Base-by-base conservation (phyloP, 2,329 filamentous ascomycete genomes). In the Neofusicoccum parvum region DNA sequence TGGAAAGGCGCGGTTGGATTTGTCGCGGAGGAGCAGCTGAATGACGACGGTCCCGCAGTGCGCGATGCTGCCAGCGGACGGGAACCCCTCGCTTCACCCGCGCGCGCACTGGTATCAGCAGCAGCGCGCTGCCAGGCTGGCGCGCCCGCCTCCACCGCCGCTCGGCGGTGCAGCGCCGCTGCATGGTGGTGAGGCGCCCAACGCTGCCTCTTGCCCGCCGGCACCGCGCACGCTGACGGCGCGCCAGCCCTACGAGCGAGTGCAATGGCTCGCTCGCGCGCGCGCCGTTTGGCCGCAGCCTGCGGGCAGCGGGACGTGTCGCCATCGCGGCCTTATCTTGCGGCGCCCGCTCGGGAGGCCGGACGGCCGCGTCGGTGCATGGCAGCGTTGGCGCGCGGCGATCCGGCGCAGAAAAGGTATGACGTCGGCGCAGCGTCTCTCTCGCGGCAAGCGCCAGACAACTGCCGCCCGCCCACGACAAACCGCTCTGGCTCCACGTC, bases 291-390 rank as follows among this genome's bases (percentile, higher is more conserved):
- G 41, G n/a, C 41, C 27, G 41, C 27, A 20, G 27, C 9, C 37
- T n/a, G 23, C 5, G 39, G 51, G 51, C 51, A 11, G 50, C 23
- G 32, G 49, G 23, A 39, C n/a, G 14, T 37, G 41, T 48, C 41
- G 43, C 56, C 15, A 46, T 46, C 20, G 54, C 54, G 54, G 54
- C 54, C 54, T 58, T 60, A 60, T 60, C 56, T 60, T 23, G 56
- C 56, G 39, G 41, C 37, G 41, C 41, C 32, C n/a, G 15, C n/a
- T 45, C 56, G 54, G 39, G 20, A 34, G 41, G 41, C 41, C 41
- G 41, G 41, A 45, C 39, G 23, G 51, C 37, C 20, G 17, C 36
- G 20, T 43, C 36, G 54, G 39, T 27, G 23, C 23, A 45, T 32
- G 37, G 34, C 50, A 53, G 50, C 50, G 50, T 53, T 53, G 50